These are phyloP conservation scores for Gomphus bonarii DNA, from an alignment of 1,284 basidiomycete genomes.

Conservation along the genomic window DNA sequence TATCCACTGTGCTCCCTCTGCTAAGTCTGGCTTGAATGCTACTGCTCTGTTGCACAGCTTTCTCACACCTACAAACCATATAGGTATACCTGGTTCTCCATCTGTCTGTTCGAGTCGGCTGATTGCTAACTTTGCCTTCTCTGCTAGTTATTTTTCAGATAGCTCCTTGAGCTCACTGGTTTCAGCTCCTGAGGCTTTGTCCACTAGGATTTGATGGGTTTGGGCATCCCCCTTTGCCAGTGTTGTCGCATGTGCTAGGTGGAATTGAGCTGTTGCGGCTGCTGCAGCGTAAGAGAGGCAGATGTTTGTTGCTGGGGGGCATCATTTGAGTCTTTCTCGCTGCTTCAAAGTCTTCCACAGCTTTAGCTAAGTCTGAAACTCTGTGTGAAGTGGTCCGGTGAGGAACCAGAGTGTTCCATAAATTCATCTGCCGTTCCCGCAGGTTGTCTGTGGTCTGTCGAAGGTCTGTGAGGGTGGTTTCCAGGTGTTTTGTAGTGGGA, in stretches of 20 bases:
- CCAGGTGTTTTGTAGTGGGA: not conserved
- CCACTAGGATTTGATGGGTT: not conserved
- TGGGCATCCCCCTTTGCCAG: not conserved
- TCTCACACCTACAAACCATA: not conserved
- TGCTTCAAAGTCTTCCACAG: too few species aligned
- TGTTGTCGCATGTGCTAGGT: not conserved
- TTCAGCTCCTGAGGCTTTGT: not conserved
- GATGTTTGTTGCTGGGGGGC: not conserved
- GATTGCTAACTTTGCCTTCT: not conserved
- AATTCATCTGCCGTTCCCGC: not conserved
- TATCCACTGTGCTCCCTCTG: not conserved
- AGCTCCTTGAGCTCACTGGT: not conserved
- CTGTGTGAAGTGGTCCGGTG: not conserved
- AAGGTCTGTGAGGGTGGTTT: not conserved
- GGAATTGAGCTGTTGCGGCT: not conserved
- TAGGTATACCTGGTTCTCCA: not conserved
- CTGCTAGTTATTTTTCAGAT: not conserved
- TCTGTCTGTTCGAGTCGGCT: not conserved
- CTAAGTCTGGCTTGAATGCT: not conserved
- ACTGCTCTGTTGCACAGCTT: not conserved
- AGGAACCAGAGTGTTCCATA: not conserved
- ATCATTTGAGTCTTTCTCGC: too few species aligned
- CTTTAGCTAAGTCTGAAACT: not conserved
- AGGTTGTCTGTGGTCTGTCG: not conserved
- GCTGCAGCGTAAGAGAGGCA: not conserved